Evolutionary conservation across 2,329 filamentous ascomycete species (phyloP).

Genomic region (Fusarium sarcochroum): DNA sequence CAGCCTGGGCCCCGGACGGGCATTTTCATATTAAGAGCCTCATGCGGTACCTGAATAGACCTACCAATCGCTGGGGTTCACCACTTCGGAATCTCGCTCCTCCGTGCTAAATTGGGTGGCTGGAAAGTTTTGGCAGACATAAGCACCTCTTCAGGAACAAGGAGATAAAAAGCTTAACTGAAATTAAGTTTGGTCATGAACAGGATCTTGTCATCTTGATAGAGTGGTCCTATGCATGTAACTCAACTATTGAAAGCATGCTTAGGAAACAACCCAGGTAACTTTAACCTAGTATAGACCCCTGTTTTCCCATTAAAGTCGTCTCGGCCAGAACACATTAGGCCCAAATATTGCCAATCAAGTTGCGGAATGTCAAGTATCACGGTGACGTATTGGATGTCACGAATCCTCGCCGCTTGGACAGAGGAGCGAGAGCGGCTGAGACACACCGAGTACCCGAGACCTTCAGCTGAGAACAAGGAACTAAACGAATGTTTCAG

Average conservation of each 20-base stretch:
- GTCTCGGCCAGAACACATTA: background rate
- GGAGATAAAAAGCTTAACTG: conserved; percentile 1
- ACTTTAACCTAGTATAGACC: background rate
- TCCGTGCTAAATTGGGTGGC: conserved; percentile 31
- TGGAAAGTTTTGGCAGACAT: conserved; percentile 28
- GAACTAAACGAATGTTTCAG: background rate
- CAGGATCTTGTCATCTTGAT: conserved; percentile 1
- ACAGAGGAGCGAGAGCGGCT: background rate
- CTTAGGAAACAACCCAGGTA: background rate
- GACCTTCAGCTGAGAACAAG: background rate
- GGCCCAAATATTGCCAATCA: background rate
- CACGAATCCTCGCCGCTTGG: background rate
- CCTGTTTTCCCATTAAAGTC: background rate
- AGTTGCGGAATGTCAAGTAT: background rate
- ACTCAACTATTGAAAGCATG: conserved; percentile 19
- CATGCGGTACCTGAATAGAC: conserved; percentile 30
- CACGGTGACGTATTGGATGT: background rate
- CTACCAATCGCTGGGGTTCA: conserved; percentile 28
- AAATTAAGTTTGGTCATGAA: background rate
- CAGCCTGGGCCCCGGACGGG: conserved; percentile 30
- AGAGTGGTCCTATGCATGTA: conserved; percentile 1
- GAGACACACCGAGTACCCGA: background rate
- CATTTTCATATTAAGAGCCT: conserved; percentile 23
- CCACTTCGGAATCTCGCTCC: conserved; percentile 20
- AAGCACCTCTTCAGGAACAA: conserved; percentile 2